A percentile compares a stretch with the other conserved stretches of the same genome.
Evolutionary conservation across 23 red algal species (phyloP).

Genomic region (Gracilaria vermiculophylla): DNA sequence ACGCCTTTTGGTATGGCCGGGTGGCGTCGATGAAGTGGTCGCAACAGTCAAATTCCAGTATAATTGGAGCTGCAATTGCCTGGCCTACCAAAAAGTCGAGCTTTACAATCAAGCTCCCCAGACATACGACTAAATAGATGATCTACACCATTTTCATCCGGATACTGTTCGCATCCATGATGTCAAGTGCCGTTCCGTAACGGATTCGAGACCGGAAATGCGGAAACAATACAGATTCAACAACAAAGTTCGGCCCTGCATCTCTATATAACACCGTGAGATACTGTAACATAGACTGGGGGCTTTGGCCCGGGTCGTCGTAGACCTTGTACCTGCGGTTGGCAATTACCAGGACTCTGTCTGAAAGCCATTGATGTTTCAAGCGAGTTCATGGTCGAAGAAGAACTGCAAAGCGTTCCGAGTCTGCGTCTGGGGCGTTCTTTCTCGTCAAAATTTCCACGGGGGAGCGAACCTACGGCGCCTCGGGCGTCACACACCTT

Average conservation of each 20-base stretch:
- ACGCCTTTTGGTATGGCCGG: neutral
- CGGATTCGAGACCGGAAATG: neutral
- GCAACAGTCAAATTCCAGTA: neutral
- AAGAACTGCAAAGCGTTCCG: neutral
- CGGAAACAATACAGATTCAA: neutral
- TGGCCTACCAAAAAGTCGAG: neutral
- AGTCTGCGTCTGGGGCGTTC: neutral
- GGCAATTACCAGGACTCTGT: neutral
- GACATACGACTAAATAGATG: neutral
- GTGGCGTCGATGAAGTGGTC: neutral
- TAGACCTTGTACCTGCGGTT: neutral
- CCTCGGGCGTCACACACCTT: neutral
- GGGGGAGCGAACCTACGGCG: neutral
- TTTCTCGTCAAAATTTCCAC: neutral
- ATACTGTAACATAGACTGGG: neutral
- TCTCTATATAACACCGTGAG: neutral
- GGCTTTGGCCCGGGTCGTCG: neutral
- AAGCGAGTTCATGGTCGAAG: neutral
- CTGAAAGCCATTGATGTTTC: neutral
- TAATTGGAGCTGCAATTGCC: neutral
- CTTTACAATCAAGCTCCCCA: neutral
- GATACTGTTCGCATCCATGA: neutral
- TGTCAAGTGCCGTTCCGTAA: neutral
- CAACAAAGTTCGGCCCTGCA: neutral
- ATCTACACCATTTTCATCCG: neutral